Percentiles rank a stretch among this genome's conserved stretches.
Conservation (phyloP, 768 basidiomycete genomes). For the Hericium rajendrae region DNA sequence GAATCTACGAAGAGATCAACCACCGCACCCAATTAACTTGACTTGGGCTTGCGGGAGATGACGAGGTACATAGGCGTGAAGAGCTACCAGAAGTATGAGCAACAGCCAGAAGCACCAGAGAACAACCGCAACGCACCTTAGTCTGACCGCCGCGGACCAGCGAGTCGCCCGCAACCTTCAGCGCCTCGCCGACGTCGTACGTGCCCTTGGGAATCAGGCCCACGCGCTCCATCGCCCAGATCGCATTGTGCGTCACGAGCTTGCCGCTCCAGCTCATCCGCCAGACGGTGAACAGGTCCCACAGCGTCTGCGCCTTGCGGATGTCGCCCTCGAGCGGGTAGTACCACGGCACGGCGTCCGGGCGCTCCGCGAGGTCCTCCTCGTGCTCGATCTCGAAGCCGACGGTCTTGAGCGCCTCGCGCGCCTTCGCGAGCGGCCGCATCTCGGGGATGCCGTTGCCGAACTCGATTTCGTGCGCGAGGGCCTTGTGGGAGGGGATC, state of each 20-base stretch:
- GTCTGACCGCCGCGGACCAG: conserved; percentile 78
- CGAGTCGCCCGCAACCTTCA: conserved; percentile 73
- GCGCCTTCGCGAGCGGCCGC: conserved; percentile 63
- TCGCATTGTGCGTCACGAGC: conserved; percentile 70
- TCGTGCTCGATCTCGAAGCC: conserved; percentile 86
- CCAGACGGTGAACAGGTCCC: conserved; percentile 86
- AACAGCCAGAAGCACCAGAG: not conserved
- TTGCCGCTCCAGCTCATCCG: conserved; percentile 84
- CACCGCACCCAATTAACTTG: not conserved
- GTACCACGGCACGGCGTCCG: conserved; percentile 80
- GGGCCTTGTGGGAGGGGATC: conserved; percentile 76
- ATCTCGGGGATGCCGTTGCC: conserved; percentile 98
- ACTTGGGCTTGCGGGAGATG: conserved; percentile 21
- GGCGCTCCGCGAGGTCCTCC: conserved; percentile 87
- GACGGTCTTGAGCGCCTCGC: conserved; percentile 69
- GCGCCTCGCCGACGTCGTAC: conserved; percentile 75
- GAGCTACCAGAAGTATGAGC: conserved; percentile 34
- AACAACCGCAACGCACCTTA: conserved; percentile 44
- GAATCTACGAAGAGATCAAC: not conserved
- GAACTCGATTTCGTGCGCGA: conserved; percentile 87
- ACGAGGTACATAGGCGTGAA: conserved; percentile 86
- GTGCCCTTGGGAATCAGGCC: conserved; percentile 90
- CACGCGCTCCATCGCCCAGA: conserved; percentile 69
- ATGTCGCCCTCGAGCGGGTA: conserved; percentile 96
- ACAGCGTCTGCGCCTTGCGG: conserved; percentile 82